phyloP scores from a whole-genome alignment of 164 flowering plant species.

The Sedum album region DNA sequence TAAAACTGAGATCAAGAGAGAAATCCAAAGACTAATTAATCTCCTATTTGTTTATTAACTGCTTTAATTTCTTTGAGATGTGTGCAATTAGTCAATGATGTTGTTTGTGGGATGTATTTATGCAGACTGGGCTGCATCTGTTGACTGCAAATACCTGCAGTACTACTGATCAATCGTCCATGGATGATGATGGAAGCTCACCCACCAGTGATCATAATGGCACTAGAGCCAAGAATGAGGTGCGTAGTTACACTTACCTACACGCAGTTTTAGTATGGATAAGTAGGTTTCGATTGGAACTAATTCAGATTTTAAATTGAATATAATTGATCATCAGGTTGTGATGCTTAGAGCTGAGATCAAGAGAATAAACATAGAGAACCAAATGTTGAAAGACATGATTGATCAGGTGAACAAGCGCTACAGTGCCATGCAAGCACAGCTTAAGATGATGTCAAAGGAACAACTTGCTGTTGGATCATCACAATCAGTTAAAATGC shows the following conservation, averaged over 20 bases:
- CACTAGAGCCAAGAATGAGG: slow-evolving; percentile 36
- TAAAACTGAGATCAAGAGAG: background rate
- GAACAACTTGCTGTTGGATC: slow-evolving; percentile 4
- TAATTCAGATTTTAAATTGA: too few relatives aligned
- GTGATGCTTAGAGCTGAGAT: slow-evolving; percentile 33
- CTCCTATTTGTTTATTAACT: too few relatives aligned
- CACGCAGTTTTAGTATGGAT: background rate
- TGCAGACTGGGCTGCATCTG: slow-evolving; percentile 55
- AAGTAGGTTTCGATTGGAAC: background rate
- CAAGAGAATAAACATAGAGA: slow-evolving; percentile 30
- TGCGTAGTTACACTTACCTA: background rate
- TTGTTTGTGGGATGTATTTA: background rate
- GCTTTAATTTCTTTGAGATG: background rate
- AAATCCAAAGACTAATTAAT: too few relatives aligned
- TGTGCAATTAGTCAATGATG: background rate
- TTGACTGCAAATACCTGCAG: slow-evolving; percentile 44
- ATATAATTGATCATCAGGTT: slow-evolving; percentile 20
- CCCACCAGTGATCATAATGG: slow-evolving; percentile 29
- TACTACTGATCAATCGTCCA: slow-evolving; percentile 44
- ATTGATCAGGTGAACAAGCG: slow-evolving; percentile 25
- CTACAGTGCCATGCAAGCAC: slow-evolving; percentile 26
- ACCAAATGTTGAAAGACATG: slow-evolving; percentile 27
- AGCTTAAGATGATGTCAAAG: background rate
- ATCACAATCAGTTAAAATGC: slow-evolving; percentile 34
- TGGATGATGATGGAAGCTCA: slow-evolving; percentile 46